These are phyloP conservation scores for Paramecium octaurelia DNA, from an alignment of 73 alveolate genomes.

Conservation along the genomic window DNA sequence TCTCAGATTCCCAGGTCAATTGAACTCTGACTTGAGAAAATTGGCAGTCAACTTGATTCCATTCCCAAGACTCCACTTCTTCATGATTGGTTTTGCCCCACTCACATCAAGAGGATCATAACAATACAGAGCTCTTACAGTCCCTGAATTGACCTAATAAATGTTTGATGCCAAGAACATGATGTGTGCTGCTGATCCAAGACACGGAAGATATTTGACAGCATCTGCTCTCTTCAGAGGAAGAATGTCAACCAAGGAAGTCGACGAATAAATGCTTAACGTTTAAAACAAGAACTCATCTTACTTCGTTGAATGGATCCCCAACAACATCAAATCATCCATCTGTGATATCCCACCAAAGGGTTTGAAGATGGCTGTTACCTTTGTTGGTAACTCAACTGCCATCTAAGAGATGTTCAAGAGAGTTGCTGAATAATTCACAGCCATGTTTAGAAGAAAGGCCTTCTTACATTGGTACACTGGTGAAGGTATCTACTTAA, in stretches of 20 bases:
- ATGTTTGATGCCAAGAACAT: conserved; percentile 99
- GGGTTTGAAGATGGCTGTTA: conserved; percentile 98
- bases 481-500: conserved; percentile 74
- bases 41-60: conserved; percentile 98
- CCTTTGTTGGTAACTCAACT: conserved; percentile 97
- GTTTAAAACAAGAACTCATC: conserved; percentile 95
- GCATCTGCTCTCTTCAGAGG: conserved; percentile 99
- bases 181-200: conserved; percentile 99
- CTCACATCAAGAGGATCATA: conserved; percentile 98
- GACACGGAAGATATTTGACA: conserved; percentile 97
- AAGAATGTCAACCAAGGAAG: conserved; percentile 98
- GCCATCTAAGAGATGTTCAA: conserved; percentile 98
- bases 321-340: conserved; percentile 92
- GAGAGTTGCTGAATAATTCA: conserved; percentile 97
- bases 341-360: conserved; percentile 98
- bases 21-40: conserved; percentile 97
- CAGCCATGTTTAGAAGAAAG: conserved; percentile 97
- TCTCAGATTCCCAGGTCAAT: conserved; percentile 98
- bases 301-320: conserved; percentile 98
- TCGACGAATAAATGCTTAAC: conserved; percentile 95
- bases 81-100: conserved; percentile 99
- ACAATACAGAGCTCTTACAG: conserved; percentile 98
- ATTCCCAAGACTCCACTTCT: conserved; percentile 99
- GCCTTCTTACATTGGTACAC: conserved; percentile 98
- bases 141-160: conserved; percentile 97